A percentile compares a stretch with the other conserved stretches of the same genome.
Evolutionary conservation across 331 rosid genomes (phyloP).

Genomic region (Acacia concinna): DNA sequence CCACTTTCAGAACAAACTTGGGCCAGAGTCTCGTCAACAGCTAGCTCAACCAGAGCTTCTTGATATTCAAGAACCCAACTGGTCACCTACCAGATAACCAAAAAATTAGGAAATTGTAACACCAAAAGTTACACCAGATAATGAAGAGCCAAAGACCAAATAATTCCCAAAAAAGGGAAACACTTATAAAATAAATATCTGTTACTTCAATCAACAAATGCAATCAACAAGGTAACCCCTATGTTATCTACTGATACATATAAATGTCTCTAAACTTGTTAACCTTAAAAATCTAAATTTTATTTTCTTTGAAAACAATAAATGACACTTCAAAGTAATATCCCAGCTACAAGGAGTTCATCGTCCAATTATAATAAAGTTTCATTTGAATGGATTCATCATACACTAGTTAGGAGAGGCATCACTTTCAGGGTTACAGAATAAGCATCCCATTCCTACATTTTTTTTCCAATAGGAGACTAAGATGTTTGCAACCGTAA

Average conservation of each 20-base stretch:
- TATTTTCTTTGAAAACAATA: not conserved
- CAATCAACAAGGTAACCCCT: not conserved
- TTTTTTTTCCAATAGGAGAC: not conserved
- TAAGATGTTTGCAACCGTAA: constrained; percentile 11
- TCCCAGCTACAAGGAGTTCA: not conserved
- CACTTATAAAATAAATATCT: not conserved
- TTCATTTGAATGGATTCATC: not conserved
- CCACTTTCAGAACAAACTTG: constrained; percentile 99
- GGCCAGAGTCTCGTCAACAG: constrained; percentile 87
- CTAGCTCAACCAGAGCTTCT: constrained; percentile 83
- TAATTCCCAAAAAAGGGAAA: not conserved
- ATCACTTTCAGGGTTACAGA: not conserved
- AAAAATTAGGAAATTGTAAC: constrained; percentile 5
- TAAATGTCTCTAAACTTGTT: not conserved
- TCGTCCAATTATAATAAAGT: not conserved
- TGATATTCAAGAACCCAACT: constrained; percentile 99
- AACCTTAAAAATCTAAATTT: not conserved
- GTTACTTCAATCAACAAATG: not conserved
- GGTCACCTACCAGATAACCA: constrained; percentile 64
- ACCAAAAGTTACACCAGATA: not conserved
- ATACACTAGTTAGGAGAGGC: not conserved
- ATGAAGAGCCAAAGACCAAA: not conserved
- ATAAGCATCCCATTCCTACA: constrained; percentile 11
- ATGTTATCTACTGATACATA: not conserved
- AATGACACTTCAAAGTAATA: not conserved